Percentiles rank a stretch among this genome's conserved stretches.
Conservation (phyloP, 805 yeast species). For the Suhomyces canberraensis region DNA sequence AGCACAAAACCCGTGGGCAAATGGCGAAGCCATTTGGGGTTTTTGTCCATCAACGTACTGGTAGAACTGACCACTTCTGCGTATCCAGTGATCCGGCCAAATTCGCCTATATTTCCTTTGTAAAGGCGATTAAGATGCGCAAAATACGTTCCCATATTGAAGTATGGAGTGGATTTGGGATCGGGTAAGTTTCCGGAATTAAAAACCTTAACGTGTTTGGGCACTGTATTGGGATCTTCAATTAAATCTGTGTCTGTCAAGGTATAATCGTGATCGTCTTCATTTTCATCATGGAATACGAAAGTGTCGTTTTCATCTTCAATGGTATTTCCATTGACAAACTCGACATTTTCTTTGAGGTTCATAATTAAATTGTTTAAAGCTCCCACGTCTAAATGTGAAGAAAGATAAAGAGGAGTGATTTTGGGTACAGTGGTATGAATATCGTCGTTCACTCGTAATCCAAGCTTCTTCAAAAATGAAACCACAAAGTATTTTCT, state of each 20-base stretch:
- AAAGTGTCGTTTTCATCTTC: conserved; percentile 60
- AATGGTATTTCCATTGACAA: conserved; percentile 26
- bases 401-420: conserved; percentile 61
- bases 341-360: conserved; percentile 34
- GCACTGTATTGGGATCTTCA: conserved; percentile 52
- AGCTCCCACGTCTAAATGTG: conserved; percentile 31
- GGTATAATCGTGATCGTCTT: conserved; percentile 18
- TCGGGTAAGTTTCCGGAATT: conserved; percentile 48
- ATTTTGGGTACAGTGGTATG: conserved; percentile 55
- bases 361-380: conserved; percentile 38
- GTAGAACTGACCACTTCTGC: conserved; percentile 93
- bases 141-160: conserved; percentile 60
- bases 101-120: conserved; percentile 22
- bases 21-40: conserved; percentile 52
- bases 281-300: conserved; percentile 40
- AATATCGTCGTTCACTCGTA: conserved; percentile 57
- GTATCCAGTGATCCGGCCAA: conserved; percentile 68
- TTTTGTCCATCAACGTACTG: conserved; percentile 70
- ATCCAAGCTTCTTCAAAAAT: conserved; percentile 57
- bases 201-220: conserved; percentile 52
- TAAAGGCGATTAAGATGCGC: conserved; percentile 31
- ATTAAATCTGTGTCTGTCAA: conserved; percentile 21
- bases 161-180: conserved; percentile 62
- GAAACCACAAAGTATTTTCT: conserved; percentile 57
- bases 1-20: conserved; percentile 71